These are phyloP conservation scores for Jacaranda mimosifolia DNA, from an alignment of 257 asterid genomes.

Conservation along the genomic window DNA sequence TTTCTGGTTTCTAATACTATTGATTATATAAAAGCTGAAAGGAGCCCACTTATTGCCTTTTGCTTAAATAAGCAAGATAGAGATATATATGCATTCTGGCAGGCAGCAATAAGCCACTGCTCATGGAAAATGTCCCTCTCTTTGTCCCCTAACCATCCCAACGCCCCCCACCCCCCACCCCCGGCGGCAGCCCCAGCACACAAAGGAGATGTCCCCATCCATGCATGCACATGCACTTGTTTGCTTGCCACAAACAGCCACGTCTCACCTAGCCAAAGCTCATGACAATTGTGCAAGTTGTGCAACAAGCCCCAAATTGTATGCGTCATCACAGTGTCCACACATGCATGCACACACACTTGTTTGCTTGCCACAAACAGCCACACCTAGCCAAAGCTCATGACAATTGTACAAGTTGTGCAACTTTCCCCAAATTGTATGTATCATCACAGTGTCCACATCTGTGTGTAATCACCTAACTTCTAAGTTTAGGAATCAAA, in stretches of 20 bases:
- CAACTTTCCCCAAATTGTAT: background rate
- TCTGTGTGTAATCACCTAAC: background rate
- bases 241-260: background rate
- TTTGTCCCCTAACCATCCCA: too few relatives aligned
- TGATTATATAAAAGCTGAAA: background rate
- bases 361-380: background rate
- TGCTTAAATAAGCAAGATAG: too few relatives aligned
- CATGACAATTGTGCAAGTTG: slow-evolving; percentile 2
- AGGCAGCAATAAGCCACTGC: too few relatives aligned
- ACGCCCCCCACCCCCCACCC: too few relatives aligned
- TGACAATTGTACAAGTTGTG: background rate
- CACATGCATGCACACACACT: background rate
- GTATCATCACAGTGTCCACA: background rate
- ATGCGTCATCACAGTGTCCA: background rate
- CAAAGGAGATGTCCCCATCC: background rate
- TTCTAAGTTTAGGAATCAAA: slow-evolving; percentile 7
- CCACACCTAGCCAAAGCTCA: background rate
- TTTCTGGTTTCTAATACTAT: background rate
- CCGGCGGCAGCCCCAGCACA: background rate
- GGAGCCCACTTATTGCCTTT: too few relatives aligned
- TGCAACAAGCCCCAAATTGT: background rate
- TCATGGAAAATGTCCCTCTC: too few relatives aligned
- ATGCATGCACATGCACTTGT: background rate
- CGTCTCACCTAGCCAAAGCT: background rate
- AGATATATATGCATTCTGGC: too few relatives aligned